These are phyloP conservation scores for Boletus semigastroideus DNA, from an alignment of 1,284 basidiomycete species.

Conservation along the genomic window DNA sequence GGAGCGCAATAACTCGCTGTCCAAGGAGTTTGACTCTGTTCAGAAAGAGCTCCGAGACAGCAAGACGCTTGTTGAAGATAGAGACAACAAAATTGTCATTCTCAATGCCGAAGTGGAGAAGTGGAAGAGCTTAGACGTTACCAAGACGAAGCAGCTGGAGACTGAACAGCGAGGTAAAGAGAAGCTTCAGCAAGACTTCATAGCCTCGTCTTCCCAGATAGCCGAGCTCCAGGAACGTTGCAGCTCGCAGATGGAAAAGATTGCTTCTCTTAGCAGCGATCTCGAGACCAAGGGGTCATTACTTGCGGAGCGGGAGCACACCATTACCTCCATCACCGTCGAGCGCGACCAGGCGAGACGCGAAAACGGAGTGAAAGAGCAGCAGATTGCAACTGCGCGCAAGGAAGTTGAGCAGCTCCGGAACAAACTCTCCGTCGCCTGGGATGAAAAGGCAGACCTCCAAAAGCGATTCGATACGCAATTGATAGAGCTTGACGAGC, in stretches of 20 bases:
- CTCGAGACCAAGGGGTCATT: neutral
- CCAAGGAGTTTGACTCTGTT: conserved; percentile 1
- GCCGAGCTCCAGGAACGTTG: conserved; percentile 1
- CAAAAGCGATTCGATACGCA: neutral
- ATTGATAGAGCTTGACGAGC: neutral
- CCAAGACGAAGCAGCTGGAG: neutral
- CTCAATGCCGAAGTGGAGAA: no score
- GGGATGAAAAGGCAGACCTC: neutral
- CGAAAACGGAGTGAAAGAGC: neutral
- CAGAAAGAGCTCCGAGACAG: neutral
- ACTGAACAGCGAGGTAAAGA: neutral
- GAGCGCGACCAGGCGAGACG: neutral
- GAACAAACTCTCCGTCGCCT: neutral
- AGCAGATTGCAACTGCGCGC: neutral
- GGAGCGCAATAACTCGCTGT: conserved; percentile 4
- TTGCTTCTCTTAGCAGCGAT: conserved; percentile 4
- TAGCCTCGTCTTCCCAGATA: neutral
- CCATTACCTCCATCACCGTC: conserved; percentile 1
- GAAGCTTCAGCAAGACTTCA: neutral
- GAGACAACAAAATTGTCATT: neutral
- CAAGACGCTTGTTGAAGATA: neutral
- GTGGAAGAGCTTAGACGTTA: no score
- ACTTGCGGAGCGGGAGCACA: conserved; percentile 1
- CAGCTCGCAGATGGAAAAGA: conserved; percentile 4
- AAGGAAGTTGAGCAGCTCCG: conserved; percentile 5